Base-by-base conservation (phyloP, 768 basidiomycete genomes). In the Boletus reticulatus region DNA sequence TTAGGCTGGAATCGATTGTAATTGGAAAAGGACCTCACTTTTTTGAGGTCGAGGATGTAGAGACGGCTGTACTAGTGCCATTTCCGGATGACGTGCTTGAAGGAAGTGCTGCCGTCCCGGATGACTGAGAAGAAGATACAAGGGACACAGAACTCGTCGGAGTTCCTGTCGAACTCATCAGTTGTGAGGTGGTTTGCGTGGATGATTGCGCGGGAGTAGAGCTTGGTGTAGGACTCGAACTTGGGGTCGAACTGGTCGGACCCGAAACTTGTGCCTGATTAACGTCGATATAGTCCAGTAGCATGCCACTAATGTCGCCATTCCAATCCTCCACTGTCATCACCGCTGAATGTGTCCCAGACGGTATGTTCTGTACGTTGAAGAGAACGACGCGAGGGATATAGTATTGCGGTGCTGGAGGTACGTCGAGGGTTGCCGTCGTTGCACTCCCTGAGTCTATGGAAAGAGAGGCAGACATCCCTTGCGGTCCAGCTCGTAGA, bases 241-340 rank as follows among this genome's bases (percentile, higher is more conserved):
- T 53, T 4, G 57, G 16, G 16, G 20, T 48, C 0, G 55, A 12
- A 9, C 41, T 45, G 12, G 48, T 47, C 13, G 62, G 52, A 38
- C 29, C 24, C 6, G 52, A 1, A 46, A 68, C 65, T 27, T 13
- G 16, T 7, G 60, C 60, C n/a, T 69, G 61, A 50, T 63, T 69
- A 10, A 69, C 51, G 29, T 62, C 12, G 31, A 67, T 57, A 50
- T 69, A 69, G 43, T 68, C 67, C 39, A 69, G 34, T 63, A 67
- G 67, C 65, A 67, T 69, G 7, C 62, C 67, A 34, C 68, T 69
- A 43, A 57, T 56, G 17, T 52, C 42, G 9, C 65, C 65, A 29
- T 62, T 52, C 67, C 68, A 69, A 46, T 65, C 53, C 3, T 55
- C 45, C 17, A 69, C 67, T 24, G 56, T 67, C 67, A 69, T 63